Conservation (phyloP, 371 early-diverging fungal genomes). For the Funneliformis caledonium region DNA sequence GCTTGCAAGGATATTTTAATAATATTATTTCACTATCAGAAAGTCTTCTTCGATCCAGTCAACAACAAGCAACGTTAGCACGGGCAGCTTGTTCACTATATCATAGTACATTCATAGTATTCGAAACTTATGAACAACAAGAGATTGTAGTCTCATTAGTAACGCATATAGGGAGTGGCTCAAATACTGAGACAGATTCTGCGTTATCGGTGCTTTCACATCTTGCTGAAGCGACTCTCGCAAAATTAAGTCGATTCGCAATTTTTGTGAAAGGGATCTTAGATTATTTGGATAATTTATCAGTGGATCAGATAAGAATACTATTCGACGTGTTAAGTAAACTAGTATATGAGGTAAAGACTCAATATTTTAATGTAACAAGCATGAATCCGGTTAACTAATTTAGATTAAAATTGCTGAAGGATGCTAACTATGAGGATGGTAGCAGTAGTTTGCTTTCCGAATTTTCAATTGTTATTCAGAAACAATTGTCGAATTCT, state of each 20-base stretch:
- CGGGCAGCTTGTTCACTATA: constrained; percentile 60
- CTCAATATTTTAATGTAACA: neutral
- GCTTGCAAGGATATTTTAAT: constrained; percentile 61
- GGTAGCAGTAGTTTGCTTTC: constrained; percentile 53
- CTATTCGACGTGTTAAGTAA: constrained; percentile 76
- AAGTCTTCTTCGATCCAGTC: constrained; percentile 61
- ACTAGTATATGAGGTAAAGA: constrained; percentile 61
- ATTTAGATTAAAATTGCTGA: neutral
- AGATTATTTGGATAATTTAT: constrained; percentile 77
- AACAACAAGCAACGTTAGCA: constrained; percentile 52
- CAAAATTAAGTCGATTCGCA: constrained; percentile 60
- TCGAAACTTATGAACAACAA: constrained; percentile 72
- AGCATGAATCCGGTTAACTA: neutral
- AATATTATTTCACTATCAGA: constrained; percentile 67
- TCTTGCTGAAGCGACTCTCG: constrained; percentile 57
- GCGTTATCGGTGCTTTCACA: constrained; percentile 64
- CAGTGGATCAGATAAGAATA: constrained; percentile 65
- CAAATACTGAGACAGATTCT: constrained; percentile 66
- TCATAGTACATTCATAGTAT: constrained; percentile 55
- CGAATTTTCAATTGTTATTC: constrained; percentile 76
- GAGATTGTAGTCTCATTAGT: constrained; percentile 79
- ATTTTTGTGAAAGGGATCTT: constrained; percentile 80
- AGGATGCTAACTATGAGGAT: neutral
- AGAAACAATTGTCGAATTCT: constrained; percentile 82
- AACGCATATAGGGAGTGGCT: constrained; percentile 84